phyloP scores from a whole-genome alignment of 2,329 filamentous ascomycete genomes.

The Talaromyces sp. region DNA sequence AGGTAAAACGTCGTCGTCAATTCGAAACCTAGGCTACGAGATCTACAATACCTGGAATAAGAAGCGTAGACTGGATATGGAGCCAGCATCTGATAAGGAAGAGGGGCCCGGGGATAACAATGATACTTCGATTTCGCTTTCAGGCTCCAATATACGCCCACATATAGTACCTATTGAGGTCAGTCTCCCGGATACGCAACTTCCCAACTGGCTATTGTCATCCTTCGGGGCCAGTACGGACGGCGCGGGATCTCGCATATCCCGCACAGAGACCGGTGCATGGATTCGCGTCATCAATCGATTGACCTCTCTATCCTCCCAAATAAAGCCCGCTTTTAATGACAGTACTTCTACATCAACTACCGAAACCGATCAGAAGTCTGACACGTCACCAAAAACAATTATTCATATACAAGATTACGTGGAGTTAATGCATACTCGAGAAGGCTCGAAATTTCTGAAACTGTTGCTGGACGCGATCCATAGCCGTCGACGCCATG shows the following conservation, averaged over 20 bases:
- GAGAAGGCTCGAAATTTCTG: conserved; percentile 65
- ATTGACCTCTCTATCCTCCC: conserved; percentile 26
- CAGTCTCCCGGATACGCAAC: conserved; percentile 26
- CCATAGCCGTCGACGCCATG: conserved; percentile 65
- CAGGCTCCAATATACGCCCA: not conserved
- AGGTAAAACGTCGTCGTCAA: conserved; percentile 28
- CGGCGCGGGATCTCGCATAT: conserved; percentile 15
- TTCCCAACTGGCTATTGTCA: conserved; percentile 29
- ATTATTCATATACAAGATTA: conserved; percentile 79
- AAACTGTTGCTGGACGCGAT: conserved; percentile 65
- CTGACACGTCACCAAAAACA: conserved; percentile 39
- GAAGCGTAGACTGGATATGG: not conserved
- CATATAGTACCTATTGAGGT: conserved; percentile 9
- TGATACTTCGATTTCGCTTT: not conserved
- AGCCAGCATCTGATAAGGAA: conserved; percentile 45
- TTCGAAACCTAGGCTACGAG: conserved; percentile 50
- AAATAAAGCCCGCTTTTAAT: conserved; percentile 12
- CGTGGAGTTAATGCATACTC: conserved; percentile 66
- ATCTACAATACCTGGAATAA: conserved; percentile 35
- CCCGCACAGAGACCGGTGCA: conserved; percentile 4
- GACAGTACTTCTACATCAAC: conserved; percentile 14
- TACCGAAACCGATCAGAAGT: conserved; percentile 16
- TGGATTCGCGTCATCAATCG: conserved; percentile 34
- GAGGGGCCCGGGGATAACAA: conserved; percentile 41
- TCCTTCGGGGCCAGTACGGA: conserved; percentile 26